Evolutionary conservation across 768 basidiomycete species (phyloP).

Genomic region (Stropharia rugosoannulata): DNA sequence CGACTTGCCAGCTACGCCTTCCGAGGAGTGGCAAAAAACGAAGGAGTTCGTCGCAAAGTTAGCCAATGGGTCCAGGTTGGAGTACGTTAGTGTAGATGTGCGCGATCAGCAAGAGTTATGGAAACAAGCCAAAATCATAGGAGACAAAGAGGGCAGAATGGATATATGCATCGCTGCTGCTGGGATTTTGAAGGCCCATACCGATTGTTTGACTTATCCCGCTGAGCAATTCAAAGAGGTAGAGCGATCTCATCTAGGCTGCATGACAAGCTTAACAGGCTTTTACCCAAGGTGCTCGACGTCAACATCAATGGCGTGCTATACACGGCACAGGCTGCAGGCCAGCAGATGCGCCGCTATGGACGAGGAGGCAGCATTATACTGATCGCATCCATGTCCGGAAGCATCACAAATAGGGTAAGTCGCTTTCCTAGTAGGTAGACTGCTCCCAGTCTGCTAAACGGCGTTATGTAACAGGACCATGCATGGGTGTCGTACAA

Average conservation of each 20-base stretch:
- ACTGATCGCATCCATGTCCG: slow-evolving; percentile 67
- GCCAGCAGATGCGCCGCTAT: slow-evolving; percentile 58
- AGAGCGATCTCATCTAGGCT: slow-evolving; percentile 5
- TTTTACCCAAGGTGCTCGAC: slow-evolving; percentile 49
- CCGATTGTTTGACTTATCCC: slow-evolving; percentile 65
- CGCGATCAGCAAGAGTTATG: slow-evolving; percentile 61
- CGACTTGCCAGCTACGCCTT: slow-evolving; percentile 56
- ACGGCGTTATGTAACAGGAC: slow-evolving; percentile 39
- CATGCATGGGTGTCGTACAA: slow-evolving; percentile 80
- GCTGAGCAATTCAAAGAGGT: slow-evolving; percentile 66
- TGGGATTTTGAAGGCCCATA: slow-evolving; percentile 61
- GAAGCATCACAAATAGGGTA: slow-evolving; percentile 71
- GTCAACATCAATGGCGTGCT: slow-evolving; percentile 69
- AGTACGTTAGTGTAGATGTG: slow-evolving; percentile 69
- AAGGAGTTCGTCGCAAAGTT: slow-evolving; percentile 49
- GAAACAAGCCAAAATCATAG: slow-evolving; percentile 56
- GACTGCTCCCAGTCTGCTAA: not conserved
- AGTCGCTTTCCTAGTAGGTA: not conserved
- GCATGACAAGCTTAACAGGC: not conserved
- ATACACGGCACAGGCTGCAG: slow-evolving; percentile 64
- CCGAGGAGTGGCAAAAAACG: slow-evolving; percentile 56
- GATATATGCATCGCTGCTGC: slow-evolving; percentile 81
- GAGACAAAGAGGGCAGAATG: slow-evolving; percentile 65
- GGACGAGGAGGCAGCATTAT: slow-evolving; percentile 59
- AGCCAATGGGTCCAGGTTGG: slow-evolving; percentile 39